Conservation (phyloP, 164 flowering plant genomes). For the Vitis rotundifolia region DNA sequence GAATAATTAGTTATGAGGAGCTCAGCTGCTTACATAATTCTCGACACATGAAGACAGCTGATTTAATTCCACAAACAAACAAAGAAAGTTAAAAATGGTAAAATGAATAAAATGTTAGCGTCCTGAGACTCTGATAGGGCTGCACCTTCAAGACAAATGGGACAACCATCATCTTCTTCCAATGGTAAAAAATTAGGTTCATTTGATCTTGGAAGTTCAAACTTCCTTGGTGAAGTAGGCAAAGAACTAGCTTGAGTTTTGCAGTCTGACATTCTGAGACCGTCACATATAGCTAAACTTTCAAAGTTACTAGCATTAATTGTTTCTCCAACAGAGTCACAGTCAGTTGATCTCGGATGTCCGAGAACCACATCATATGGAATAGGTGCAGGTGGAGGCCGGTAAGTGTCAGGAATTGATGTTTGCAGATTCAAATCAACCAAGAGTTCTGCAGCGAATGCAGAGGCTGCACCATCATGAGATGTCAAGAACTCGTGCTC, state of each 20-base stretch:
- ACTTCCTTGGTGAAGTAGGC: constrained; percentile 43
- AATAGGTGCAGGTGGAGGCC: constrained; percentile 77
- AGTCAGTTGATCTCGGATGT: constrained; percentile 37
- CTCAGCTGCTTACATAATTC: background rate
- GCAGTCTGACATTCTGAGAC: constrained; percentile 35
- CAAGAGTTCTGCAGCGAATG: constrained; percentile 47
- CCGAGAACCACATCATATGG: constrained; percentile 69
- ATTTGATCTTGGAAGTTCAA: constrained; percentile 35
- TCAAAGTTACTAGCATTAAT: constrained; percentile 28
- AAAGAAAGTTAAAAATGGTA: background rate
- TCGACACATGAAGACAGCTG: background rate
- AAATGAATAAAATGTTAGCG: background rate
- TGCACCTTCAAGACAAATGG: constrained; percentile 88
- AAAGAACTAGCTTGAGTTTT: constrained; percentile 34
- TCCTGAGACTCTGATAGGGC: background rate
- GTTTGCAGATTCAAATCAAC: constrained; percentile 60
- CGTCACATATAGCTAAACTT: constrained; percentile 32
- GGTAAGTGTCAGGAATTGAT: constrained; percentile 67
- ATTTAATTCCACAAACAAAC: background rate
- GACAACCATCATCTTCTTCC: constrained; percentile 83
- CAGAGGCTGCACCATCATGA: constrained; percentile 34
- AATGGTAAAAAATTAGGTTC: constrained; percentile 21
- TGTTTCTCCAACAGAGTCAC: constrained; percentile 38
- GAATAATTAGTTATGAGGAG: constrained; percentile 6
- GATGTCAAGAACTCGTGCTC: constrained; percentile 55